phyloP scores from a whole-genome alignment of 768 basidiomycete species.

The Mycena venus region DNA sequence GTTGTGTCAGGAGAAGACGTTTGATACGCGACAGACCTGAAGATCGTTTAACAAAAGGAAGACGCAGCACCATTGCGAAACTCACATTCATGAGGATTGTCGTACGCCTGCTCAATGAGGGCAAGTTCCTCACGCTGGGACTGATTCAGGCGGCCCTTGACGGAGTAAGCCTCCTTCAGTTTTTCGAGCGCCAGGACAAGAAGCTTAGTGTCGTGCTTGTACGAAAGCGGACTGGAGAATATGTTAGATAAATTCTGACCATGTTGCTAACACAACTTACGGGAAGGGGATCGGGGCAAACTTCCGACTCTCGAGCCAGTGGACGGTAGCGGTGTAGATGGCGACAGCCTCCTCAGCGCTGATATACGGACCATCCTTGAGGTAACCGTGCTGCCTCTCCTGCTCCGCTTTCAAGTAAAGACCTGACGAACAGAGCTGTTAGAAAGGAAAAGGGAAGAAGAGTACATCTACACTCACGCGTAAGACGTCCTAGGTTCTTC shows the following conservation, averaged over 20 bases:
- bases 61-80: not conserved
- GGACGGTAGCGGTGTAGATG: slow-evolving; percentile 97
- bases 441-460: not conserved
- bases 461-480: slow-evolving; percentile 67
- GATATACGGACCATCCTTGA: slow-evolving; percentile 99
- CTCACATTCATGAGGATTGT: slow-evolving; percentile 98
- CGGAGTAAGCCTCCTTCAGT: slow-evolving; percentile 98
- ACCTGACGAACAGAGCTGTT: slow-evolving; percentile 51
- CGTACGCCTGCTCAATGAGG: slow-evolving; percentile 98
- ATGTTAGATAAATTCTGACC: not conserved
- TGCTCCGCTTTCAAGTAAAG: slow-evolving; percentile 99
- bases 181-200: slow-evolving; percentile 97
- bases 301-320: slow-evolving; percentile 98
- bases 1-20: slow-evolving; percentile 94
- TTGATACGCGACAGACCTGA: slow-evolving; percentile 95
- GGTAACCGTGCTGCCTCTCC: slow-evolving; percentile 97
- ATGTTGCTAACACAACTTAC: slow-evolving; percentile 53
- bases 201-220: slow-evolving; percentile 99
- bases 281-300: slow-evolving; percentile 99
- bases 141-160: slow-evolving; percentile 97
- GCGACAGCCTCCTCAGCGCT: slow-evolving; percentile 99
- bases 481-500: slow-evolving; percentile 98
- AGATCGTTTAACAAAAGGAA: not conserved
- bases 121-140: slow-evolving; percentile 98
- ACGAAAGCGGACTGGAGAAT: slow-evolving; percentile 83